Evolutionary conservation across 2,329 filamentous ascomycete species (phyloP), one percentile per base, ranked within the genome.

Genomic region (Trichoderma sp.): DNA sequence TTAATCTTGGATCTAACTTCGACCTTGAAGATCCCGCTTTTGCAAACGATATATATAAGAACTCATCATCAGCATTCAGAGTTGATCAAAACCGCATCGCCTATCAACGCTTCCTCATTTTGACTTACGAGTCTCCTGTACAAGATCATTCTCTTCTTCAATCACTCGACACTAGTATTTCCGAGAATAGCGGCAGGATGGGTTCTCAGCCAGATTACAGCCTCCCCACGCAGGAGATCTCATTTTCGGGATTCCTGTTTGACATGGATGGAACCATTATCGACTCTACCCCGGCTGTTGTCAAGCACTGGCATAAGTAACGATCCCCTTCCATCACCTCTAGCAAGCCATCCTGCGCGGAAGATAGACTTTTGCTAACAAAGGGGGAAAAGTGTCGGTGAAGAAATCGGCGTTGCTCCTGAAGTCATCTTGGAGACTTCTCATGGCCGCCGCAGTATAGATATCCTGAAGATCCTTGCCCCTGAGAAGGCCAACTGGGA

Each of bases 401-500:
- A 90, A 11, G 94, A 98, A 82, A 93, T 98, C 80, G 94, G 94
- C 29, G 92, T 98, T 27, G 91, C 94, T 78, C 94, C 94, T n/a
- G 88, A 92, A 65, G 90, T 93, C 63, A 98, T 99, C 80, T 89
- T 98, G 31, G 90, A 94, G 80, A 97, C 95, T 11, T 98, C 95
- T 6, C 97, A 99, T 84, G 97, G 97, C 77, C 91, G 96, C 76
- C 89, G 97, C 75, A 95, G 92, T 79, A 98, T 98, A 81, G 97
- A 99, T 80, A 91, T 93, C 3, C 88, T 99, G 75, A 90, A 90
- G 82, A 87, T 95, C 33, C 90, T 98, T 75, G 92, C 94, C 77
- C 93, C 95, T 18, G 92, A 94, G 79, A 94, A 95, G 82, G 97
- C 97, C 59, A 98, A 93, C 80, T 96, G 94, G 95, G 95, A 98